phyloP scores from a whole-genome alignment of 140 eudicot species.

The Erigeron philadelphicus region DNA sequence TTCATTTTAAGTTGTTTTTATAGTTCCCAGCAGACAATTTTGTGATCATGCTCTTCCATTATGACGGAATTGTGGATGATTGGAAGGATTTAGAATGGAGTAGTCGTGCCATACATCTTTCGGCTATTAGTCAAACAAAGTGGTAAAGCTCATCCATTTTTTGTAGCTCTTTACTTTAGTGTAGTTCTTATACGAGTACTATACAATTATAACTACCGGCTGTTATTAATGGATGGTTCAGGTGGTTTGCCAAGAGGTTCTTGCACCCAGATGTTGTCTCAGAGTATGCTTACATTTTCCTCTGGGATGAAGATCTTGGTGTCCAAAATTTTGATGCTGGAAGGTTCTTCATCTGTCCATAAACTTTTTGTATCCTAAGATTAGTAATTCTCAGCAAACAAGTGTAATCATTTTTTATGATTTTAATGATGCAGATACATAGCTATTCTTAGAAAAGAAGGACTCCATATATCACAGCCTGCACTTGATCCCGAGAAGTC shows the following conservation, averaged over 20 bases:
- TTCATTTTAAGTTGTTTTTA: slow-evolving; percentile 15
- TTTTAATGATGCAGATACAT: slow-evolving; percentile 44
- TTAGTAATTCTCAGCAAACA: neutral
- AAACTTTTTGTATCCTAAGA: slow-evolving; percentile 9
- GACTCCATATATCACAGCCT: slow-evolving; percentile 81
- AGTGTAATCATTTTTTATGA: neutral
- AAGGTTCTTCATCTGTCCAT: slow-evolving; percentile 38
- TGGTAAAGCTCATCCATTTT: slow-evolving; percentile 39
- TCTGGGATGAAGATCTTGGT: slow-evolving; percentile 98
- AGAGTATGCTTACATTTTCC: slow-evolving; percentile 71
- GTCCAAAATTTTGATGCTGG: slow-evolving; percentile 71
- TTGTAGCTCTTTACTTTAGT: neutral
- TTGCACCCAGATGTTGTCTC: slow-evolving; percentile 81
- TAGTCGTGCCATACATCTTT: slow-evolving; percentile 60
- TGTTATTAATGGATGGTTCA: slow-evolving; percentile 21
- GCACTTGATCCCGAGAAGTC: slow-evolving; percentile 67
- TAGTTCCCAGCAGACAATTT: slow-evolving; percentile 61
- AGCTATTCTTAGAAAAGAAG: slow-evolving; percentile 51
- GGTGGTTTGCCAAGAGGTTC: slow-evolving; percentile 99
- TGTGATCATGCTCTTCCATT: slow-evolving; percentile 81
- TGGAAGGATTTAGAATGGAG: slow-evolving; percentile 91
- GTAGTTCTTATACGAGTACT: neutral
- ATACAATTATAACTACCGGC: neutral
- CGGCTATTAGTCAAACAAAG: slow-evolving; percentile 78
- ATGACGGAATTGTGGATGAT: slow-evolving; percentile 73